Percentiles rank a stretch among this genome's conserved stretches.
phyloP scores from a whole-genome alignment of 2,329 filamentous ascomycete genomes.

The Dactylonectria macrodidyma region DNA sequence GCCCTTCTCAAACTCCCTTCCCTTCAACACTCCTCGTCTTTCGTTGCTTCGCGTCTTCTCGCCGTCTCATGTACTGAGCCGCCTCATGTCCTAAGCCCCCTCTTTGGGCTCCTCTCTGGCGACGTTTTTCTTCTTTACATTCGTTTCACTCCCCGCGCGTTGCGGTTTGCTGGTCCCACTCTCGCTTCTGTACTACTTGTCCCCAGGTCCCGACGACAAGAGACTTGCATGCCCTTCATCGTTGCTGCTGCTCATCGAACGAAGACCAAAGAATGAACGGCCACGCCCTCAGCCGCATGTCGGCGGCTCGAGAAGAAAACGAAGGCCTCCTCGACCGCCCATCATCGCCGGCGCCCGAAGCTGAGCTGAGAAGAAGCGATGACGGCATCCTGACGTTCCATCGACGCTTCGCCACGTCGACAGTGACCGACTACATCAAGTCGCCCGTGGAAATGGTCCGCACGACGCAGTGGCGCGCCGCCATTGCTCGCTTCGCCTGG shows the following conservation, averaged over 20 bases:
- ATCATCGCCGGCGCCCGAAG: background rate
- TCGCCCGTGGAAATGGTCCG: background rate
- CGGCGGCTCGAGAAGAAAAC: background rate
- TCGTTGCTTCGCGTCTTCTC: too few species aligned
- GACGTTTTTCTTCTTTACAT: too few species aligned
- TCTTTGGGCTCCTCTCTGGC: too few species aligned
- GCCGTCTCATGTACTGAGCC: too few species aligned
- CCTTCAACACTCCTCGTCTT: too few species aligned
- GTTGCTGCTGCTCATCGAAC: background rate
- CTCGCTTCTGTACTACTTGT: too few species aligned
- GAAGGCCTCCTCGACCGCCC: background rate
- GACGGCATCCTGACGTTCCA: background rate
- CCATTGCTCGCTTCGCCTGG: conserved; percentile 55
- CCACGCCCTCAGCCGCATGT: background rate
- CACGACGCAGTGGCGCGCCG: conserved; percentile 47
- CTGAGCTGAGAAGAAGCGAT: background rate
- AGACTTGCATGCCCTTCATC: background rate
- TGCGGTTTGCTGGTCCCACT: too few species aligned
- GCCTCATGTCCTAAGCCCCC: too few species aligned
- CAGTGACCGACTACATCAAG: background rate
- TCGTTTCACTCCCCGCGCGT: too few species aligned
- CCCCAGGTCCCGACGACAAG: background rate
- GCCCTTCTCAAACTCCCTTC: too few species aligned
- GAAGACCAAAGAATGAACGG: background rate
- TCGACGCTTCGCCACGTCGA: background rate